Base-by-base conservation (phyloP, 306 rosid genomes). In the Cucumis cinereus region DNA sequence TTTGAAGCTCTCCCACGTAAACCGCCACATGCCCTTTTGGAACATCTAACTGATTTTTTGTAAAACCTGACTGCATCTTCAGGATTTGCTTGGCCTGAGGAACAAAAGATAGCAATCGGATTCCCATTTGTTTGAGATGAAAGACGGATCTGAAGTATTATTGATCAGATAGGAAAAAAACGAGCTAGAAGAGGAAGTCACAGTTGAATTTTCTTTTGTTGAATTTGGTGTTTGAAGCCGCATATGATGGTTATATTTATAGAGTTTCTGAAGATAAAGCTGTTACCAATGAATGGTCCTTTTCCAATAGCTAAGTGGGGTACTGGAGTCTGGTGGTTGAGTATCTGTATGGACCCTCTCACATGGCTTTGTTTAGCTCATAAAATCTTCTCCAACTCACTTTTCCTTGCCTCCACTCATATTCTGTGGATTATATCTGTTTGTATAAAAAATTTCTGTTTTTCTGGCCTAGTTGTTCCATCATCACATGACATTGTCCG, bases 11-110 rank as follows among this genome's bases (percentile, higher is more conserved):
- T 72, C 76, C 61, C 4, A 72, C 76, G 0, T 72, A 72, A 50
- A 72, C 76, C 8, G 58, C 76, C 16, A 72, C 61, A 28, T 72
- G 76, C 5, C 76, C 76, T 50, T 52, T 72, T 69, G 74, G 74
- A 10, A 69, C 74, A 69, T 69, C 74, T 36, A 23, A 6, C 35
- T 69, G 74, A 8, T 2, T 43, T 69, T 43, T 43, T 36, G 38
- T 69, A 8, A 69, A 22, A 22, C 74, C 7, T 69, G 74, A 43
- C 56, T 69, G 74, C 74, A 43, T 43, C 38, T 43, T 69, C 10
- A 69, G 35, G 10, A 69, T 69, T 23, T 69, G 55, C 74, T 69
- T 69, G 56, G 74, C 74, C 12, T 69, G 74, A 69, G 74, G 74
- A 43, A 69, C 20, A 20, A 69, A 69, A 20, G 74, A 69, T 43